Evolutionary conservation across 1,139 yeast species (phyloP).

Genomic region (Lodderomyces parapsilosis): DNA sequence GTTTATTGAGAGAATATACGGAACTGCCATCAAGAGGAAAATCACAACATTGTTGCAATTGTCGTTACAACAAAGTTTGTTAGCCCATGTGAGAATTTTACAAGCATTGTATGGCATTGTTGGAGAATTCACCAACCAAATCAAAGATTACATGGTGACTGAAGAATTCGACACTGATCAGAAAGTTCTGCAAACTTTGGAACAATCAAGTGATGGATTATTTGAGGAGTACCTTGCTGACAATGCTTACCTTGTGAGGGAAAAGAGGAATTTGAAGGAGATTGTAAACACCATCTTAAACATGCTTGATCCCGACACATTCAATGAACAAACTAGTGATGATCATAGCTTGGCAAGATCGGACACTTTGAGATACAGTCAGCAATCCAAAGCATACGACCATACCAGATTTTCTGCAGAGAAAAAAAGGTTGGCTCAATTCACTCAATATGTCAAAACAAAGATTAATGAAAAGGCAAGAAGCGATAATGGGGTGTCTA

Average conservation of each 20-base stretch:
- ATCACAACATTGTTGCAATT: slow-evolving; percentile 61
- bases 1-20: slow-evolving; percentile 75
- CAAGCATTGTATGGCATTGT: slow-evolving; percentile 63
- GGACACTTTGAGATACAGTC: slow-evolving; percentile 27
- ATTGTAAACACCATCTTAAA: slow-evolving; percentile 53
- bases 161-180: slow-evolving; percentile 44
- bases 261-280: slow-evolving; percentile 68
- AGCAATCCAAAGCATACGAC: slow-evolving; percentile 20
- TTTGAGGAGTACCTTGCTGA: slow-evolving; percentile 72
- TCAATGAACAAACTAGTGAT: slow-evolving; percentile 47
- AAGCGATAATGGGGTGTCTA: slow-evolving; percentile 19
- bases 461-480: slow-evolving; percentile 25
- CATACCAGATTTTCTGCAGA: slow-evolving; percentile 37
- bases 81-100: slow-evolving; percentile 78
- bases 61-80: slow-evolving; percentile 61
- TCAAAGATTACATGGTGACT: slow-evolving; percentile 57
- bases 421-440: slow-evolving; percentile 39
- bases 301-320: slow-evolving; percentile 39
- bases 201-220: slow-evolving; percentile 69
- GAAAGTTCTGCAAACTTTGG: slow-evolving; percentile 57
- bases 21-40: slow-evolving; percentile 70
- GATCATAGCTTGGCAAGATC: slow-evolving; percentile 28
- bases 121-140: slow-evolving; percentile 62
- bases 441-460: slow-evolving; percentile 36
- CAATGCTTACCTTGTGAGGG: slow-evolving; percentile 68